Base-by-base conservation (phyloP, 257 asterid species). In the Plantago elongata region DNA sequence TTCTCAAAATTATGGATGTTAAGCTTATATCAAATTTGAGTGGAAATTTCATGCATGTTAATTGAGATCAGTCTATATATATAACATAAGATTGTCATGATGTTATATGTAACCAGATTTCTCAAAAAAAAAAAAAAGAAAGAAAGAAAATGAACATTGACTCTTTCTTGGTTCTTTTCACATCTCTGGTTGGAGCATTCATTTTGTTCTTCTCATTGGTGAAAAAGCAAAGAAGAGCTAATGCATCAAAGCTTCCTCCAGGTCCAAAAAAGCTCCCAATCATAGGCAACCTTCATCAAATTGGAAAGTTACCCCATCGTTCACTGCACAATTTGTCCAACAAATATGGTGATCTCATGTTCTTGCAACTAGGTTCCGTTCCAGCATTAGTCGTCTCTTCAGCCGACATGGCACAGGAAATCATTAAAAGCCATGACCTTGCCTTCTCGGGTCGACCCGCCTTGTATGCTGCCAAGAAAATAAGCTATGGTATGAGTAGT, bases 231-330 rank as follows among this genome's bases (percentile, higher is more conserved):
- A 34, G 8, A 34, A 34, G 40, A 34, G 40, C 40, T 34, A 34
- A 34, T 34, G 7, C 40, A 54, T n/a, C 4, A 46, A 70, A 59
- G 13, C 62, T 78, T 46, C 83, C 80, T 5, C 78, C 74, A 0
- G 69, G 74, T 6, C 79, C 79, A 0, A 9, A 12, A 61, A 67
- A 48, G 57, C 76, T 79, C 56, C 84, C 81, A 7, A 57, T 79
- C 68, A 69, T 75, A 4, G 84, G 84, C 30, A 79, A 79, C 49
- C 77, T 75, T 37, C 84, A 76, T 47, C 84, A 70, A 38, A 60
- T 73, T 7, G 77, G 84, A n/a, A 57, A 60, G 4, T 48, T 66
- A 11, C 84, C 81, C 3, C 84, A 79, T 37, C 71, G 72, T 7
- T 69, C 84, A 0, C 75, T 79, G 1, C 60, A 57, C 18, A 44